Evolutionary conservation across 1,284 basidiomycete genomes (phyloP), one percentile per base, ranked within the genome.

Genomic region (Sporisorium scitamineum): DNA sequence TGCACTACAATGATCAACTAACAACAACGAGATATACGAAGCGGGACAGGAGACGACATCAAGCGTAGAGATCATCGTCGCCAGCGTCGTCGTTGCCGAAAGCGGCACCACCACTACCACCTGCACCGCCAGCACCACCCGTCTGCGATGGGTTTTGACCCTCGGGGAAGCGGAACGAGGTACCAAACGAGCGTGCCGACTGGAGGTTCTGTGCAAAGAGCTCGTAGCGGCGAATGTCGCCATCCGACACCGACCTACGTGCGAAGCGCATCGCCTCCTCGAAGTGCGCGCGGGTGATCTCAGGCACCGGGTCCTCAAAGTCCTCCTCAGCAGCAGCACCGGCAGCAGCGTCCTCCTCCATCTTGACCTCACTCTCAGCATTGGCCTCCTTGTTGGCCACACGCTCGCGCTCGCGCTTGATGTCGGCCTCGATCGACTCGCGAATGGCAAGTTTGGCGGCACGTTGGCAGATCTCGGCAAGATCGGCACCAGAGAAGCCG

Each of bases 401-500:
- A 37, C 74, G 69, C 86, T 95, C 97, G 57, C 93, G 89, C 54
- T 91, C 90, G 70, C 86, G 88, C 78, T 92, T 89, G 84, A 99
- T 93, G 86, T 99, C 97, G 7, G 93, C 88, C 84, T 98, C 95
- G 83, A 99, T 99, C 74, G 91, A 93, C 86, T 93, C 94, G 47
- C 97, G 91, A 85, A 99, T 97, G 2, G 94, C 94, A 54, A 98
- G 89, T 88, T 99, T 99, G 70, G 95, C 96, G 11, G 96, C 93
- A 70, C 97, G 91, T 87, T 99, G 95, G 86, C 96, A 99, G 83
- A 99, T 97, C 87, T 99, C 97, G 14, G 96, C 97, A 78, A 99
- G 88, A 90, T 99, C 97, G 66, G 97, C 97, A 91, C 97, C 97
- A 83, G 96, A 98, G 91, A 94, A 99, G 18, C 97, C 96, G 83